Evolutionary conservation across 805 yeast genomes (phyloP), one percentile per base, ranked within the genome.

Genomic region (Ogataea sp.): DNA sequence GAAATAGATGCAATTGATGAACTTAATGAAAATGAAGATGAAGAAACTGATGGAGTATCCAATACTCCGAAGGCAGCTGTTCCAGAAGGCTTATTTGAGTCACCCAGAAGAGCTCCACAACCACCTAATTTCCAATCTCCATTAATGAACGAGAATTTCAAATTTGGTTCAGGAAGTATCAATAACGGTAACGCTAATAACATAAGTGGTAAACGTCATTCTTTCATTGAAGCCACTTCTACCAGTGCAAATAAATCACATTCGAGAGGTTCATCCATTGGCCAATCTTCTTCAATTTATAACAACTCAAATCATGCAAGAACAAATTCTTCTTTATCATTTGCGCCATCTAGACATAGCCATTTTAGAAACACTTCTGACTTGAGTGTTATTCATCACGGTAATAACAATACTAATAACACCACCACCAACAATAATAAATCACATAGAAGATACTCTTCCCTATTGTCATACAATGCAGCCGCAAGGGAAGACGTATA

Each of bases 61-160:
- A 23, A n/a, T n/a, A n/a, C n/a, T n/a, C n/a, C n/a, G n/a, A n/a
- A n/a, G n/a, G n/a, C 26, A 14, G 11, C 11, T 21, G 20, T 24
- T 16, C 6, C 15, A 8, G n/a, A 34, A 4, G 56, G 55, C 3
- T 38, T 67, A 27, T 80, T 80, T 52, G 58, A 68, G 16, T 80
- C 87, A 0, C 86, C 87, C n/a, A 68, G 87, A 58, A 78, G 67
- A 49, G 84, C 87, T 0, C 89, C 89, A 1, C 71, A 70, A 38
- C 87, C 87, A 1, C 88, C 88, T 3, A 41, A 36, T 36, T 51
- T 48, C 37, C 50, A 53, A 24, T 50, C 55, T 31, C 61, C 59
- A 2, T 44, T 53, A 24, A 37, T 48, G 2, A 50, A 44, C 20
- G 46, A 45, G 34, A 42, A 28, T 4, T 51, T 46, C 41, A 52